These are phyloP conservation scores for Fallopia convolvulus DNA, from an alignment of 148 eudicot genomes.

Conservation along the genomic window DNA sequence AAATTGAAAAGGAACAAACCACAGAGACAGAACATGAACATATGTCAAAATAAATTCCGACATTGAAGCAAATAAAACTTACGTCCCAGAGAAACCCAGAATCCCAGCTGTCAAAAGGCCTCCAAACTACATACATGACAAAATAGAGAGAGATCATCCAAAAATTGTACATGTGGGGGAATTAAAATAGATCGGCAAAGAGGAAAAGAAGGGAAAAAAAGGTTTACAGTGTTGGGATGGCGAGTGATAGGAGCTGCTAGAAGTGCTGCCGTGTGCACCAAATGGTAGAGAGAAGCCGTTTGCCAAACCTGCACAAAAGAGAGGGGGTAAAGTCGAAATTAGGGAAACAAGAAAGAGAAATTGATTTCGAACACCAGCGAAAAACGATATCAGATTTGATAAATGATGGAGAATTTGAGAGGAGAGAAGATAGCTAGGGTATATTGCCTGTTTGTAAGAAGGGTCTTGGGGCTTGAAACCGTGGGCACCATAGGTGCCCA, in stretches of 20 bases:
- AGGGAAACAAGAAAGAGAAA: not conserved
- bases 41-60: not conserved
- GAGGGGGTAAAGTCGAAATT: not conserved
- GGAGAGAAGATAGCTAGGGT: not conserved
- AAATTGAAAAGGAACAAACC: not conserved
- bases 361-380: not conserved
- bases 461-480: constrained; percentile 78
- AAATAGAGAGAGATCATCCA: not conserved
- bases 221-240: constrained; percentile 53
- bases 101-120: constrained; percentile 79
- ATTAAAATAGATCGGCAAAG: not conserved
- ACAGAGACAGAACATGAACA: not conserved
- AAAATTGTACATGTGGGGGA: not conserved
- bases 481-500: constrained; percentile 90
- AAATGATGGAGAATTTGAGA: not conserved
- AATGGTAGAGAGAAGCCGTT: constrained; percentile 81
- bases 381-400: not conserved
- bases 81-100: constrained; percentile 86
- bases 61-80: constrained; percentile 30
- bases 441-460: constrained; percentile 59
- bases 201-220: not conserved
- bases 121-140: constrained; percentile 56
- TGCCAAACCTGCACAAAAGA: constrained; percentile 68
- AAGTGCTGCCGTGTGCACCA: constrained; percentile 84
- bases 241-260: constrained; percentile 67